These are phyloP conservation scores for Neofusicoccum kwambonambiense DNA, from an alignment of 2,329 filamentous ascomycete genomes.

Conservation along the genomic window DNA sequence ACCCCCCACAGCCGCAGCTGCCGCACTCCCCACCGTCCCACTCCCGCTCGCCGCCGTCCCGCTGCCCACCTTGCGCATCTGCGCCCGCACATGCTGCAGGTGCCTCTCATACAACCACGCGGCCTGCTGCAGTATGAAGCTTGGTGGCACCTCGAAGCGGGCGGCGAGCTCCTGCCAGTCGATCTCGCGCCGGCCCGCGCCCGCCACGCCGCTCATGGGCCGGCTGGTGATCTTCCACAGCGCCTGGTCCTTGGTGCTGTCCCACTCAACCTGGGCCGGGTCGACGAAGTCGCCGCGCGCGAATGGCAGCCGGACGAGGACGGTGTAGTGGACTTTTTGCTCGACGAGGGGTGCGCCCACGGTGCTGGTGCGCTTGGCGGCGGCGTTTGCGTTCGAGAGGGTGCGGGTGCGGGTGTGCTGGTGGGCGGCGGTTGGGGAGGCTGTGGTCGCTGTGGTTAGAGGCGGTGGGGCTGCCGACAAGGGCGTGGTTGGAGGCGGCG, in stretches of 20 bases:
- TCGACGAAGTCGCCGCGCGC: conserved; percentile 84
- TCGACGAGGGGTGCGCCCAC: neutral
- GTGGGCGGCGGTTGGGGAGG: neutral
- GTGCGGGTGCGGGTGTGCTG: conserved; percentile 8
- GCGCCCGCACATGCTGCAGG: conserved; percentile 82
- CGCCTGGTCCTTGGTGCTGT: conserved; percentile 78
- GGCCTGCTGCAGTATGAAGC: conserved; percentile 89
- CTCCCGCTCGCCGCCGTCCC: conserved; percentile 37
- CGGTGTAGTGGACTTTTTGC: conserved; percentile 54
- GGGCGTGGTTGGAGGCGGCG: neutral
- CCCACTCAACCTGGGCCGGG: conserved; percentile 85
- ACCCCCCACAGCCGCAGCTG: conserved; percentile 26
- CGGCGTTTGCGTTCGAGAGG: conserved; percentile 4
- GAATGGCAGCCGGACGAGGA: conserved; percentile 89
- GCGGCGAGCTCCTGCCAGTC: conserved; percentile 47
- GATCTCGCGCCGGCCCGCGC: neutral
- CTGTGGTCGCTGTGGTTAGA: neutral
- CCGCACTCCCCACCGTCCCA: conserved; percentile 29
- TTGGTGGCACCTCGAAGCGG: conserved; percentile 78
- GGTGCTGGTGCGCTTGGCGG: conserved; percentile 6
- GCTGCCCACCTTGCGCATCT: conserved; percentile 74
- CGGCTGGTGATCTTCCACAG: conserved; percentile 89
- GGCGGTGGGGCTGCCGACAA: neutral
- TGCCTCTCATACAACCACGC: conserved; percentile 92
- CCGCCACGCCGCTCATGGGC: conserved; percentile 9